Conservation (phyloP, 805 yeast genomes). For the Ogataea philodendri region DNA sequence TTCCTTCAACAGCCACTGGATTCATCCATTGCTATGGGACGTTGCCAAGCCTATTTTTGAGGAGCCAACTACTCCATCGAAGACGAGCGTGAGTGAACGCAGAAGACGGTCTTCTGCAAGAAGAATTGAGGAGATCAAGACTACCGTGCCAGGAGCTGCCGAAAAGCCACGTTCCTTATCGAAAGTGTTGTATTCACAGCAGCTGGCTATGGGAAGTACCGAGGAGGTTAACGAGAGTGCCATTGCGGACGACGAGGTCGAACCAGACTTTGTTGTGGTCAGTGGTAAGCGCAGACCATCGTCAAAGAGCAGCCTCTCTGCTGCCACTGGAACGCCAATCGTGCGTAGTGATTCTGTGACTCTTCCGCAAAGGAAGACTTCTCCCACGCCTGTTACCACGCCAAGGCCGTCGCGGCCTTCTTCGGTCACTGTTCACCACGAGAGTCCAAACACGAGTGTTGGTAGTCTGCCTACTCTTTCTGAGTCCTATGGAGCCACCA, state of each 20-base stretch:
- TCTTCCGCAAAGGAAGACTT: not conserved
- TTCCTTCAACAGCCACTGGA: slow-evolving; percentile 41
- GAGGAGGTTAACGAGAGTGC: slow-evolving; percentile 20
- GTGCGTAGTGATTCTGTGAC: not conserved
- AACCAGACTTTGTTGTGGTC: slow-evolving; percentile 37
- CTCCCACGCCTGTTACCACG: slow-evolving; percentile 2
- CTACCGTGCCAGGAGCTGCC: slow-evolving; percentile 24
- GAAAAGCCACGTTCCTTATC: slow-evolving; percentile 15
- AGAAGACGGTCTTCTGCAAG: slow-evolving; percentile 27
- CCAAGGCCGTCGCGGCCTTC: slow-evolving; percentile 3
- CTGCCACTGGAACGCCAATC: not conserved
- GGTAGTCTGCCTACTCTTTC: slow-evolving; percentile 10
- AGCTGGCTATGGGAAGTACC: slow-evolving; percentile 1
- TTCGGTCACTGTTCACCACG: slow-evolving; percentile 8
- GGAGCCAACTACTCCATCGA: slow-evolving; percentile 8
- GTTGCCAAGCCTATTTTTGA: slow-evolving; percentile 26
- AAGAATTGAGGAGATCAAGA: slow-evolving; percentile 22
- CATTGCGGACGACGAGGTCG: slow-evolving; percentile 27
- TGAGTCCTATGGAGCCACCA: slow-evolving; percentile 11
- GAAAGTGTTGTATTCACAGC: slow-evolving; percentile 4
- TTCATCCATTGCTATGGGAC: slow-evolving; percentile 34
- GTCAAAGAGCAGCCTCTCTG: slow-evolving; percentile 1
- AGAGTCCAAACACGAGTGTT: slow-evolving; percentile 10
- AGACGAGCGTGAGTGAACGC: slow-evolving; percentile 15
- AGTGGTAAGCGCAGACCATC: slow-evolving; percentile 33